Conservation (phyloP, 495 filamentous ascomycete genomes). For the Penicillium paradoxum region DNA sequence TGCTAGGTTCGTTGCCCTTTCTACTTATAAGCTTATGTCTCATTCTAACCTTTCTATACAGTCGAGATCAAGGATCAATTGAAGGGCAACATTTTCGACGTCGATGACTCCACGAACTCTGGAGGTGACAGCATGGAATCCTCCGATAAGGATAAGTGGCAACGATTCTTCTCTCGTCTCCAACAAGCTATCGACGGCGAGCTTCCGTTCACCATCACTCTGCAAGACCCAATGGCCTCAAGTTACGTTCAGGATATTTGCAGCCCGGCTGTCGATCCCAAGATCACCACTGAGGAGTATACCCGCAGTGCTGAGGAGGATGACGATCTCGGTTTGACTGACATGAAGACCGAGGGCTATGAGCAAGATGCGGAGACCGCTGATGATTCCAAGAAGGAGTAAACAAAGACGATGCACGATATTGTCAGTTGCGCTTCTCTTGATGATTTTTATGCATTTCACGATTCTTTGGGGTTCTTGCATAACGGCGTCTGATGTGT, state of each 20-base stretch:
- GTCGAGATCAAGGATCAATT: conserved; percentile 89
- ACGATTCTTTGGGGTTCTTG: conserved; percentile 19
- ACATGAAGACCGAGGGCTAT: conserved; percentile 92
- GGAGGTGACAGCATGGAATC: conserved; percentile 72
- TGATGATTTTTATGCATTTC: conserved; percentile 16
- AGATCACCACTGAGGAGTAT: conserved; percentile 81
- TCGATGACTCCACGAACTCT: conserved; percentile 44
- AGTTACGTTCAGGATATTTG: conserved; percentile 90
- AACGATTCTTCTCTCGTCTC: conserved; percentile 70
- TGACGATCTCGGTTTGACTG: conserved; percentile 80
- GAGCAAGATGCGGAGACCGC: conserved; percentile 48
- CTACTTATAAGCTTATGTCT: neutral
- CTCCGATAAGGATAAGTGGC: conserved; percentile 66
- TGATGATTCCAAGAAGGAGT: conserved; percentile 14
- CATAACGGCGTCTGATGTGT: conserved; percentile 25
- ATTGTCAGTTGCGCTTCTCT: neutral
- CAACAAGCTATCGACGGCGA: conserved; percentile 75
- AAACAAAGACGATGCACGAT: conserved; percentile 1
- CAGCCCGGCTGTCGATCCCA: conserved; percentile 65
- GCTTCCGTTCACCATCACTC: conserved; percentile 75
- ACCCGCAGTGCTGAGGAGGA: conserved; percentile 83
- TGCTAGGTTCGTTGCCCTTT: neutral
- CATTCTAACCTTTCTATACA: conserved; percentile 45
- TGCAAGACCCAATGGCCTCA: conserved; percentile 82
- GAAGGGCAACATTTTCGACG: conserved; percentile 76